Evolutionary conservation across 805 yeast species (phyloP).

Genomic region (Saccharomyces kudriavzevii): DNA sequence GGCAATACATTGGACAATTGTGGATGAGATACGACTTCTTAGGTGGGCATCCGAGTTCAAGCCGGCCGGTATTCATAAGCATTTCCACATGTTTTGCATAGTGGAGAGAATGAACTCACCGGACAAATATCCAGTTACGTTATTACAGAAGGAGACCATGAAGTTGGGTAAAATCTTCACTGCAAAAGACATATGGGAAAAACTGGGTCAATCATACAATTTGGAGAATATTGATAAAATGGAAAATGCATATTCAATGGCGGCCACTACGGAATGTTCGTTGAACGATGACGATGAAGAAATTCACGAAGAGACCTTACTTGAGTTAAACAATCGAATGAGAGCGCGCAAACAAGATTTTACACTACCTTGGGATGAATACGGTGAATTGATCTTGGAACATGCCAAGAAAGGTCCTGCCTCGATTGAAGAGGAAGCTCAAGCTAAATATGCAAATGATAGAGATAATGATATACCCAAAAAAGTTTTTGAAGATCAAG

Average conservation of each 20-base stretch:
- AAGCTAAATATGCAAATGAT: conserved; percentile 2
- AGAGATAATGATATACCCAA: background rate
- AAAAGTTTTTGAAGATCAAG: conserved; percentile 1
- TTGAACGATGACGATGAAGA: conserved; percentile 1
- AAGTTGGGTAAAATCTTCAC: conserved; percentile 29
- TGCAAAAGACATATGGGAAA: conserved; percentile 49
- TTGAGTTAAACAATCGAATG: conserved; percentile 4
- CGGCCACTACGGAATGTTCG: background rate
- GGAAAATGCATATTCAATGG: conserved; percentile 30
- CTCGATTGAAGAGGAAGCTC: conserved; percentile 4
- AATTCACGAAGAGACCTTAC: conserved; percentile 1
- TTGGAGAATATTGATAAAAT: conserved; percentile 49
- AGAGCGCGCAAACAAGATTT: conserved; percentile 24
- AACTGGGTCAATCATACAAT: conserved; percentile 46
- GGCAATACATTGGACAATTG: conserved; percentile 43
- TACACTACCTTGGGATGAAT: conserved; percentile 38
- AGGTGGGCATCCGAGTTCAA: conserved; percentile 55
- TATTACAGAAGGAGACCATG: conserved; percentile 21
- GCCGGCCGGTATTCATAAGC: conserved; percentile 54
- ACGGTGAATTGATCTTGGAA: conserved; percentile 35
- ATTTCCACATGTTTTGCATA: conserved; percentile 35
- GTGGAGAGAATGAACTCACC: conserved; percentile 33
- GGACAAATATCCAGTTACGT: conserved; percentile 33
- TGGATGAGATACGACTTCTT: conserved; percentile 55
- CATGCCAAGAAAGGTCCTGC: conserved; percentile 27